These are phyloP conservation scores for Euclidium syriacum DNA, from an alignment of 345 rosid genomes.

Conservation along the genomic window DNA sequence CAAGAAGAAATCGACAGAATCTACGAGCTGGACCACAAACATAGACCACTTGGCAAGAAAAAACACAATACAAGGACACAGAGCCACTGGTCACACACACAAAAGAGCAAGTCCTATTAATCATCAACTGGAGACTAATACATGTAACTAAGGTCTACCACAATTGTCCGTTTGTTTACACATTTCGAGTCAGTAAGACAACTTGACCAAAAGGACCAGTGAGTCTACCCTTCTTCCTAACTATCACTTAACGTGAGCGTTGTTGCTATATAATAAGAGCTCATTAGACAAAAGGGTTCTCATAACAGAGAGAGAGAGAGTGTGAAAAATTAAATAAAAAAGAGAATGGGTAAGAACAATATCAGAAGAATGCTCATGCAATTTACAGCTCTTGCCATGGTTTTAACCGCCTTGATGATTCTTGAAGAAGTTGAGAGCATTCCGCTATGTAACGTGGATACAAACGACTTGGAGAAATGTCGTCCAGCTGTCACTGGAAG, in stretches of 20 bases:
- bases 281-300: not conserved
- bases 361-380: slow-evolving; percentile 7
- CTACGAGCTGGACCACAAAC: no score
- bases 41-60: slow-evolving; percentile 14
- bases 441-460: slow-evolving; percentile 33
- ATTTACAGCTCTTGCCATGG: slow-evolving; percentile 15
- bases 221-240: not conserved
- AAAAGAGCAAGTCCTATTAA: not conserved
- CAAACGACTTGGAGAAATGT: slow-evolving; percentile 33
- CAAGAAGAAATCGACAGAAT: no score
- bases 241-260: not conserved
- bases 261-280: slow-evolving; percentile 12
- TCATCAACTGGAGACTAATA: not conserved
- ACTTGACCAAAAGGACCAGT: not conserved
- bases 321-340: not conserved
- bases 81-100: not conserved
- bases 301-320: not conserved
- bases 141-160: not conserved
- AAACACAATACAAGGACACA: not conserved
- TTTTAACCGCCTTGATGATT: slow-evolving; percentile 6
- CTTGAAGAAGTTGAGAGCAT: slow-evolving; percentile 7
- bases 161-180: slow-evolving; percentile 10
- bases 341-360: slow-evolving; percentile 21
- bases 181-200: not conserved
- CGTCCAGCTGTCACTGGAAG: slow-evolving; percentile 40